Conservation (phyloP, 2,329 filamentous ascomycete genomes). For the Blastomyces silverae region DNA sequence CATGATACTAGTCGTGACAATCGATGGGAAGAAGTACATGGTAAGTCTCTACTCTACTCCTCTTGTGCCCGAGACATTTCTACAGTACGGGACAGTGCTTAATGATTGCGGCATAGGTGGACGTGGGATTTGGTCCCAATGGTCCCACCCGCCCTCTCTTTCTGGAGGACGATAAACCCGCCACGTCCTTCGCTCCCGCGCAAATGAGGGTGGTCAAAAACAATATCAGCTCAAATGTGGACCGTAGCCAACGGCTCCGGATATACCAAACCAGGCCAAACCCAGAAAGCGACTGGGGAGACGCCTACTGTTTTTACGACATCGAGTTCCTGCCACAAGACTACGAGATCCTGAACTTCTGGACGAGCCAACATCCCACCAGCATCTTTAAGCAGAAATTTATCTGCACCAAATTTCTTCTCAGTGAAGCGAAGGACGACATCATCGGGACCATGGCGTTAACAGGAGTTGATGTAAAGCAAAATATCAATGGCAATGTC, state of each 20-base stretch:
- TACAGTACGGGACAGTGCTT: too few species aligned
- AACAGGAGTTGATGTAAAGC: conserved; percentile 48
- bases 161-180: conserved; percentile 39
- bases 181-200: conserved; percentile 47
- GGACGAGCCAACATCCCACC: conserved; percentile 44
- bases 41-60: conserved; percentile 24
- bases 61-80: neutral
- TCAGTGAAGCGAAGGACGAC: conserved; percentile 42
- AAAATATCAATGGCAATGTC: conserved; percentile 47
- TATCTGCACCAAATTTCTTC: conserved; percentile 50
- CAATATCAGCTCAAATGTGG: conserved; percentile 42
- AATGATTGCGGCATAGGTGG: conserved; percentile 38
- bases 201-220: conserved; percentile 50
- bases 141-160: conserved; percentile 53
- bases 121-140: conserved; percentile 60
- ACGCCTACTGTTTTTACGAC: conserved; percentile 60
- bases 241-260: conserved; percentile 49
- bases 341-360: conserved; percentile 56
- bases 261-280: conserved; percentile 55
- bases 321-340: conserved; percentile 57
- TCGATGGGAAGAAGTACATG: conserved; percentile 44
- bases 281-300: conserved; percentile 48
- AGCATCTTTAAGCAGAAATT: conserved; percentile 52
- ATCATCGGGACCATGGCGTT: conserved; percentile 52
- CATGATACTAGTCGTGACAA: conserved; percentile 55